These are phyloP conservation scores for Silene uniflora DNA, from an alignment of 148 eudicot species.

Conservation along the genomic window DNA sequence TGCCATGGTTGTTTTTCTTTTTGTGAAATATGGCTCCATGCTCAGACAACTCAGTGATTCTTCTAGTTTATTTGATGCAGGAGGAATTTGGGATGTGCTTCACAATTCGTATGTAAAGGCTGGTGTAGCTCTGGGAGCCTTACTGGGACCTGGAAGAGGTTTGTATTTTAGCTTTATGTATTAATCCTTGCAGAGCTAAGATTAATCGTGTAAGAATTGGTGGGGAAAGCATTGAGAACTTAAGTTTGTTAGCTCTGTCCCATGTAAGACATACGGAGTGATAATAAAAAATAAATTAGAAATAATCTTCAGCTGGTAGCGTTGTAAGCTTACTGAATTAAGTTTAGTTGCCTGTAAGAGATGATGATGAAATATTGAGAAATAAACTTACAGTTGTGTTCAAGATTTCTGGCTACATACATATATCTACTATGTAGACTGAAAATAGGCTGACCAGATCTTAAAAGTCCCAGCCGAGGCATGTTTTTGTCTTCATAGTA, in stretches of 20 bases:
- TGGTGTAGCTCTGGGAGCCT: constrained; percentile 73
- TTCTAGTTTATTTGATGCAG: constrained; percentile 34
- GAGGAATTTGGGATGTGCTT: constrained; percentile 63
- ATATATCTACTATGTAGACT: not conserved
- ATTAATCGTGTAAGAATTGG: not conserved
- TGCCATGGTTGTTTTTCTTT: not conserved
- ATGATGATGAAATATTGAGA: not conserved
- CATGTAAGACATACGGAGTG: not conserved
- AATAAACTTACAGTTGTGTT: not conserved
- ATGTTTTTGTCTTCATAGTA: not conserved
- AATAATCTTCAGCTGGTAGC: too few relatives aligned
- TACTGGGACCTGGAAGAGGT: constrained; percentile 98
- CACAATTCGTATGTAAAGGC: constrained; percentile 87
- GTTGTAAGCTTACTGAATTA: not conserved
- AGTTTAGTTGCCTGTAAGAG: not conserved
- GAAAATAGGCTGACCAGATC: not conserved
- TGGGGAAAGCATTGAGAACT: not conserved
- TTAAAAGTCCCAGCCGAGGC: not conserved
- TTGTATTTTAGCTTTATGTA: constrained; percentile 17
- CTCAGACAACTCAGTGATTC: not conserved
- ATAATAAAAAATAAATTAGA: not conserved
- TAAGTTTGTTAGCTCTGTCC: not conserved
- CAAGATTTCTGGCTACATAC: not conserved
- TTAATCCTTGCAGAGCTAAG: not conserved
- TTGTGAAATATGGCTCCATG: not conserved